Conservation (phyloP, 495 filamentous ascomycete genomes). For the Trichoderma erinaceum region DNA sequence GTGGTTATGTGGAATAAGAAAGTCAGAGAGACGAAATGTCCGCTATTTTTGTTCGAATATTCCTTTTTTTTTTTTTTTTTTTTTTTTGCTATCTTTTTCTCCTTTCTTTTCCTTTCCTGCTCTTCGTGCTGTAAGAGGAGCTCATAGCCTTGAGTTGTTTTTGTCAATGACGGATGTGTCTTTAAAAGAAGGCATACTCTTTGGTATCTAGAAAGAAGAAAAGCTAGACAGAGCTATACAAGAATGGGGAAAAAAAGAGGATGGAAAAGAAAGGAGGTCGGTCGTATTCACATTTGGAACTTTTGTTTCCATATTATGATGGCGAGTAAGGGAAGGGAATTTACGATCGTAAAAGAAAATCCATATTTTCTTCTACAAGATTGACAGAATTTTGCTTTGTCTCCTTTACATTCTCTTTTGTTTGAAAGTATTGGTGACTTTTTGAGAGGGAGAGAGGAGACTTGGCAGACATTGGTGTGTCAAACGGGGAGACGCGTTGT, state of each 20-base stretch:
- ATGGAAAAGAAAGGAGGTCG: not conserved
- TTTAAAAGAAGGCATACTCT: not conserved
- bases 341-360: too few species aligned
- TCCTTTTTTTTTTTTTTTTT: slow-evolving; percentile 1
- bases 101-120: not conserved
- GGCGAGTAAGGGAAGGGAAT: too few species aligned
- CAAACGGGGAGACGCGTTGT: not conserved
- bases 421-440: not conserved
- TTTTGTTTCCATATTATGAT: too few species aligned
- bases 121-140: not conserved
- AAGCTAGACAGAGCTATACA: not conserved
- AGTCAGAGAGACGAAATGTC: not conserved
- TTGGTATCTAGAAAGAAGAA: not conserved
- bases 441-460: not conserved
- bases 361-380: too few species aligned
- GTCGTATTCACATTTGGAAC: too few species aligned
- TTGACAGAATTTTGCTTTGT: too few species aligned
- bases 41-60: not conserved
- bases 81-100: not conserved
- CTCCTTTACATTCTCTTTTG: not conserved
- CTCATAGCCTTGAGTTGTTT: not conserved
- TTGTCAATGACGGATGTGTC: not conserved
- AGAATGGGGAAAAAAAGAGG: not conserved
- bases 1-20: slow-evolving; percentile 9
- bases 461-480: not conserved